Evolutionary conservation across 148 eudicot species (phyloP), one percentile per base, ranked within the genome.

Genomic region (Rhododendron henanense): DNA sequence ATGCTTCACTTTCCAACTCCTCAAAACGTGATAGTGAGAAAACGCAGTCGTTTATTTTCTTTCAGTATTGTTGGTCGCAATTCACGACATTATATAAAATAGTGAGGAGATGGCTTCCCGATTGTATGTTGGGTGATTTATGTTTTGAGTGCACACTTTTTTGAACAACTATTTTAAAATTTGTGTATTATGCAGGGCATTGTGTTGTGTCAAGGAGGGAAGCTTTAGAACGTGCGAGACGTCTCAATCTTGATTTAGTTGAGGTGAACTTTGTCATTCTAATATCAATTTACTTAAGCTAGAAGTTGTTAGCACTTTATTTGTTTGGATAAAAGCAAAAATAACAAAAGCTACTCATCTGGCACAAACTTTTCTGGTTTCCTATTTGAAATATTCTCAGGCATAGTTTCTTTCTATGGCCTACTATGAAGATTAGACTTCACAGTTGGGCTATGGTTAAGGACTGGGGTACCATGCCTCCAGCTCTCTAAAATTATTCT

Each of bases 191-290:
- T 89, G 83, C 90, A 94, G 98, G 94, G 50, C 98, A 96, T 87
- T 6, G 14, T 47, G 85, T 94, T 39, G 83, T 93, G 57, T 86
- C 98, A 67, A 86, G 87, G 88, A 51, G 45, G 65, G 93, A 92
- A 90, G 98, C 98, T 39, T 65, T 93, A 79, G 71, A 82, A 23
- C 95, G 91, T 83, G 98, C 98, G 73, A 88, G 63, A 77, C 50
- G 37, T 11, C 92, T 89, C 74, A 41, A 88, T 11, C 88, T 90
- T 85, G 98, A 96, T 79, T 90, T 96, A 88, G 95, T 96, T 74
- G 96, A 94, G 98, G 98, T 96, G 88, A 85, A 59, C 74, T 67
- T 81, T 79, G 14, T 78, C 79, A 47, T 19, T 85, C 84, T 69
- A 0, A 13, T 67, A 33, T 31, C n/a, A 51, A 69, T 33, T 80